Conservation (phyloP, 2,329 filamentous ascomycete species). For the Botrytis medusae region DNA sequence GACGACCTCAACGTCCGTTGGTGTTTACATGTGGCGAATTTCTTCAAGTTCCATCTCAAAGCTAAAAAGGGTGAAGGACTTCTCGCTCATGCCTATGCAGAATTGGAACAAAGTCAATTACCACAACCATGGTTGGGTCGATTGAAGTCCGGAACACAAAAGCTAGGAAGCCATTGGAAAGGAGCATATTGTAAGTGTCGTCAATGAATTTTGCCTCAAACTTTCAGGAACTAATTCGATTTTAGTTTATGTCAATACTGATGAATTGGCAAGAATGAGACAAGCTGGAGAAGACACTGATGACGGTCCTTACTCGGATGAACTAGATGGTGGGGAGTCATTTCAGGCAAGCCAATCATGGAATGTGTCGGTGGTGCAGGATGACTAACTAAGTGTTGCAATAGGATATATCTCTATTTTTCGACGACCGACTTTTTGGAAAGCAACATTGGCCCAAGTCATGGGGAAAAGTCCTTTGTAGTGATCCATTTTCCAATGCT, state of each 20-base stretch:
- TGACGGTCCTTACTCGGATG: slow-evolving; percentile 27
- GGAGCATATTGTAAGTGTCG: slow-evolving; percentile 47
- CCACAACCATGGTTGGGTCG: slow-evolving; percentile 46
- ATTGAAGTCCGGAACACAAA: slow-evolving; percentile 40
- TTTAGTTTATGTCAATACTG: slow-evolving; percentile 29
- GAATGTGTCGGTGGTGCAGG: neutral
- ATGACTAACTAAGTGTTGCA: neutral
- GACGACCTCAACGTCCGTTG: slow-evolving; percentile 47
- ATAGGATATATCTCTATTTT: slow-evolving; percentile 37
- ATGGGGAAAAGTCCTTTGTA: slow-evolving; percentile 32
- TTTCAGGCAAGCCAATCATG: slow-evolving; percentile 30
- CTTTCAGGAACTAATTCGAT: slow-evolving; percentile 18
- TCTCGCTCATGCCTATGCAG: slow-evolving; percentile 37
- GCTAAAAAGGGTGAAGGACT: slow-evolving; percentile 40
- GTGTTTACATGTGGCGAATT: slow-evolving; percentile 50
- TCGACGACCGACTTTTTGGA: slow-evolving; percentile 29
- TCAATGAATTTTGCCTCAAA: neutral
- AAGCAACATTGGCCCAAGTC: slow-evolving; percentile 29
- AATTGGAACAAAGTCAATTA: slow-evolving; percentile 42
- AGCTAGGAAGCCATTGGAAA: slow-evolving; percentile 49
- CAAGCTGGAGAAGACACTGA: slow-evolving; percentile 12
- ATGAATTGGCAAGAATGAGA: slow-evolving; percentile 31
- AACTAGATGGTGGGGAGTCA: slow-evolving; percentile 28
- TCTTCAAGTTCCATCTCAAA: slow-evolving; percentile 53
- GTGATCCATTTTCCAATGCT: slow-evolving; percentile 30